phyloP scores from a whole-genome alignment of 352 stramenopile genomes.

The Phytopythium mirpurense region DNA sequence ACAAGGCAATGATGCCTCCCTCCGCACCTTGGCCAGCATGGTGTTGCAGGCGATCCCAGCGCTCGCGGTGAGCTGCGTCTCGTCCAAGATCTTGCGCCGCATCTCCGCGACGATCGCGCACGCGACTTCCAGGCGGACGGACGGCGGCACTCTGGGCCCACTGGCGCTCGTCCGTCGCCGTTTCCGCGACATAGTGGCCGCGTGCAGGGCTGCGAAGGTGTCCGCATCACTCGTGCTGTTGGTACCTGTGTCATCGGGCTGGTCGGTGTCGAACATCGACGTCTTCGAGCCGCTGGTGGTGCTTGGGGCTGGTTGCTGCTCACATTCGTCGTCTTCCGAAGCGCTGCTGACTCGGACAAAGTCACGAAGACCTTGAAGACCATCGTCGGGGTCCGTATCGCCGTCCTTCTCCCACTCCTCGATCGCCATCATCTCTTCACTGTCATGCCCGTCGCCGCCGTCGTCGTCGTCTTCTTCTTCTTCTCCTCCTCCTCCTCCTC shows the following conservation, averaged over 20 bases:
- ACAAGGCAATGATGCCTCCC: too few species aligned
- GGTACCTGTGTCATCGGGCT: not conserved
- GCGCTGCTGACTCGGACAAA: not conserved
- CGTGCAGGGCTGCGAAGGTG: not conserved
- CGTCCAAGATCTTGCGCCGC: slow-evolving; percentile 67
- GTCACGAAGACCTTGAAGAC: not conserved
- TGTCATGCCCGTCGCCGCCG: not conserved
- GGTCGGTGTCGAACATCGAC: not conserved
- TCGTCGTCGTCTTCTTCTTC: not conserved
- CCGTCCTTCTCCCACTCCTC: not conserved
- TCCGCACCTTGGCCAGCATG: slow-evolving; percentile 91
- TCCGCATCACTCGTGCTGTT: not conserved
- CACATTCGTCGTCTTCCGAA: not conserved
- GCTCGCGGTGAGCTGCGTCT: slow-evolving; percentile 92
- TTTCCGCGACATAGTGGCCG: not conserved
- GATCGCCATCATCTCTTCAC: not conserved
- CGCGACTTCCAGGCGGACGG: slow-evolving; percentile 27
- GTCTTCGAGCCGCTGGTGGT: not conserved
- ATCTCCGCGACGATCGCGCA: slow-evolving; percentile 80
- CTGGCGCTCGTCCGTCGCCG: not conserved
- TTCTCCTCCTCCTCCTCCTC: not conserved
- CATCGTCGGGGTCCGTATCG: not conserved
- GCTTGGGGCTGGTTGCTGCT: not conserved
- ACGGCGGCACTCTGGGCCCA: not conserved
- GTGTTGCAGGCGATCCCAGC: slow-evolving; percentile 91